Conservation (phyloP, 768 basidiomycete species). For the Cytidiella melzeri region DNA sequence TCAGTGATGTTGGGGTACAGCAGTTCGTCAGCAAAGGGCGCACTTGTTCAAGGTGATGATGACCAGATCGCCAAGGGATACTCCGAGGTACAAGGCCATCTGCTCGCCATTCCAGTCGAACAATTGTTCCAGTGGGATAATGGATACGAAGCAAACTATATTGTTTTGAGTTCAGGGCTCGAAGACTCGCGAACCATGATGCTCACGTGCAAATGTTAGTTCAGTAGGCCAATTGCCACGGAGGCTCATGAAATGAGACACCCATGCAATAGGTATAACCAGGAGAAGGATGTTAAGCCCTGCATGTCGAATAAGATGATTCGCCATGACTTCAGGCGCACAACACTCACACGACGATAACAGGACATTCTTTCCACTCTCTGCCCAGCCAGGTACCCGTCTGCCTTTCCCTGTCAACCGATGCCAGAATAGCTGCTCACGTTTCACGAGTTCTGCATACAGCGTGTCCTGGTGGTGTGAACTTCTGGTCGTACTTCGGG, state of each 20-base stretch:
- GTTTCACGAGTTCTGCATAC: background rate
- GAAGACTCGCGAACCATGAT: background rate
- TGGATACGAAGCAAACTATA: slow-evolving; percentile 25
- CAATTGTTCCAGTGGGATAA: slow-evolving; percentile 58
- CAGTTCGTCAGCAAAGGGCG: slow-evolving; percentile 10
- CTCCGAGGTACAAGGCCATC: slow-evolving; percentile 49
- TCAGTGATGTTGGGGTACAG: background rate
- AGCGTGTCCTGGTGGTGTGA: background rate
- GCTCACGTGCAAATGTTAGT: slow-evolving; percentile 43
- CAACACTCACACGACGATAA: slow-evolving; percentile 47
- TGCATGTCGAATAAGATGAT: slow-evolving; percentile 2
- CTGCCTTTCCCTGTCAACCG: slow-evolving; percentile 40
- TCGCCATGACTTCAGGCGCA: background rate
- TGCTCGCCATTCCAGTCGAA: slow-evolving; percentile 62
- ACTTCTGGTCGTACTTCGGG: background rate
- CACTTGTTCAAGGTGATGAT: slow-evolving; percentile 63
- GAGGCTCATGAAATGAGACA: slow-evolving; percentile 37
- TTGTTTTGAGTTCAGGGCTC: background rate
- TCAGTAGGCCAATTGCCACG: slow-evolving; percentile 27
- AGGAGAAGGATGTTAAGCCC: slow-evolving; percentile 48
- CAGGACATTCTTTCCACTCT: slow-evolving; percentile 40
- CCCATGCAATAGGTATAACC: slow-evolving; percentile 58
- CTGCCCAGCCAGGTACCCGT: slow-evolving; percentile 33
- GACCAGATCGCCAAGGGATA: slow-evolving; percentile 60
- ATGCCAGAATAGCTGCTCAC: slow-evolving; percentile 29